phyloP scores from a whole-genome alignment of 257 asterid species.

The Capsicum baccatum region DNA sequence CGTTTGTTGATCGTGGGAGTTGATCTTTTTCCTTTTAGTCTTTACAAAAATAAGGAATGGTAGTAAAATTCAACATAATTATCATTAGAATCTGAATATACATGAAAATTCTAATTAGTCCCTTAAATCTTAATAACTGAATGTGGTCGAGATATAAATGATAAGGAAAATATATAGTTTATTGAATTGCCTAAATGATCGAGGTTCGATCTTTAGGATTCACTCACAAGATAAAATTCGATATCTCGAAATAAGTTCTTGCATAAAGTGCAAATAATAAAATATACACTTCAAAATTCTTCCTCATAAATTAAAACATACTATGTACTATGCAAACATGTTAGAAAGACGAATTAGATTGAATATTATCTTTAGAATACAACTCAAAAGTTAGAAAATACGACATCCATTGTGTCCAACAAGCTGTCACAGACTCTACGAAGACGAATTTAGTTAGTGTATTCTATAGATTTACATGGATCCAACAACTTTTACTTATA shows the following conservation, averaged over 20 bases:
- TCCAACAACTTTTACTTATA: background rate
- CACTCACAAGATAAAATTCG: background rate
- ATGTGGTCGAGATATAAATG: background rate
- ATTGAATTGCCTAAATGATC: background rate
- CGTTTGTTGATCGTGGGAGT: background rate
- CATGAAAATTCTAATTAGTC: background rate
- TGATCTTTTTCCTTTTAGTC: background rate
- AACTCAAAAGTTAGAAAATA: constrained; percentile 5
- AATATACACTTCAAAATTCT: background rate
- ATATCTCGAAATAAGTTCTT: background rate
- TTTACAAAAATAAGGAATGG: background rate
- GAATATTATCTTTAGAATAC: background rate
- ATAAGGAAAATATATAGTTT: background rate
- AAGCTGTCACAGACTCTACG: background rate
- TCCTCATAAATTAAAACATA: background rate
- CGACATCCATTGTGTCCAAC: background rate
- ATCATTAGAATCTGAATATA: too few relatives aligned
- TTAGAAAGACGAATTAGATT: background rate
- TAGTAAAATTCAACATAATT: background rate
- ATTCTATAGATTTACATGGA: background rate
- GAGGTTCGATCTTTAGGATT: background rate
- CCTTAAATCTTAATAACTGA: background rate
- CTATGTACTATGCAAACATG: background rate
- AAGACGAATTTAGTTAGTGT: background rate
- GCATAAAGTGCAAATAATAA: background rate